Evolutionary conservation across 2,329 filamentous ascomycete genomes (phyloP), one percentile per base, ranked within the genome.

Genomic region (Hypoxylon sp.): DNA sequence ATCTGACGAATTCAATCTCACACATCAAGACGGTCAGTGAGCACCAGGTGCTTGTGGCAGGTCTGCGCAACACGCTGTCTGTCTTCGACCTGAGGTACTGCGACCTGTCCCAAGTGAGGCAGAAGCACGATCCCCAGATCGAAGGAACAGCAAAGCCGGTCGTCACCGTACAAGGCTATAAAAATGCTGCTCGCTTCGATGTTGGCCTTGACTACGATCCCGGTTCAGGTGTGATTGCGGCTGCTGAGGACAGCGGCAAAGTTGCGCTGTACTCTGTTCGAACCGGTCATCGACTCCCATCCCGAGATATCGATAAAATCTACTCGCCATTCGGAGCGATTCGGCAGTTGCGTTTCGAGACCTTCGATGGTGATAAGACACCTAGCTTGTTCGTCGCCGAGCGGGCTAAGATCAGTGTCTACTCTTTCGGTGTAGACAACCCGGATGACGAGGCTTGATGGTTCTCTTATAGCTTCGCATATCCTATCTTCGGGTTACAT

Each of bases 71-170:
- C 73, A 80, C 74, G 58, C 85, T 91, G 79, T 80, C 81, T 1
- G 77, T 90, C 4, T 91, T 89, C 72, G 89, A 91, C 68, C 67
- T 86, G 33, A 86, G 89, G 1, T 87, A 82, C 50, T 62, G 48
- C 24, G 19, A 19, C 29, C 22, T 33, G 3, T 6, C 19, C 3
- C 13, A 5, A 5, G 22, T 14, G 24, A 11, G 13, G 5, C 5
- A 6, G 35, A 14, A 11, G 50, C 11, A 42, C 17, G 29, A 70
- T 1, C 72, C 74, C 56, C 68, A 72, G 5, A 5, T 22, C 26
- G 5, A 11, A 19, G n/a, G 10, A 42, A 35, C 10, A n/a, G 73
- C 78, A 0, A 67, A 53, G 4, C 82, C 87, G 0, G 72, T 87
- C 1, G 74, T 90, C 8, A 58, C 58, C 0, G 90, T 90, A 64